Evolutionary conservation across 2,329 filamentous ascomycete genomes (phyloP), one percentile per base, ranked within the genome.

Genomic region (Raffaelea albimanens): DNA sequence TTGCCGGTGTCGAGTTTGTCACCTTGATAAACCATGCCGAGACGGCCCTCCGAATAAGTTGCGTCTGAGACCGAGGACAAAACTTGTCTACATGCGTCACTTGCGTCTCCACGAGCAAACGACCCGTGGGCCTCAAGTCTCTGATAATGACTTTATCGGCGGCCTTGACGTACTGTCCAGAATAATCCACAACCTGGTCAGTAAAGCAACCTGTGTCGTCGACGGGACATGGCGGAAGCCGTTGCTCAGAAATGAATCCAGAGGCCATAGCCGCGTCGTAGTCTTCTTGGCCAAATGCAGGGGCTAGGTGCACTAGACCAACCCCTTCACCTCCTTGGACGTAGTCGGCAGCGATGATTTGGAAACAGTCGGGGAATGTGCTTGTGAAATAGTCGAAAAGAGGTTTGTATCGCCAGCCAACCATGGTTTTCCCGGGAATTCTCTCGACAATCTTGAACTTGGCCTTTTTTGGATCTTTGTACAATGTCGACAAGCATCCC

Each of bases 11-110:
- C 56, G 89, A 85, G 50, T 85, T 78, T n/a, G 83, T 79, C 42
- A 96, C 87, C 63, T 87, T 87, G 58, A 97, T 85, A 62, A 96
- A 96, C 91, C 91, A 97, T 1, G 89, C 87, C 9, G 90, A 87
- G n/a, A 96, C 88, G 22, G 91, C 88, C 54, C 86, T 81, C 67
- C 95, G 93, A 57, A 97, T 95, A 52, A 97, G 75, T 23, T 89
- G 91, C 0, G 87, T 96, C 61, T 96, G 90, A n/a, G 89, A 95
- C 51, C 91, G 81, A 68, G 86, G 89, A 65, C 91, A 96, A 77
- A 91, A 91, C 19, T 88, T 88, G 64, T 95, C 94, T 57, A 87
- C 91, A 70, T 97, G 91, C 61, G 78, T 87, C 52, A 95, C 77
- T 64, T 94, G 87, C 43, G 86, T 87, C 55, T 95, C 89, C 29